Evolutionary conservation across 75 land plant species (phyloP), one percentile per base, ranked within the genome.

Genomic region (Pinus tabuliformis): DNA sequence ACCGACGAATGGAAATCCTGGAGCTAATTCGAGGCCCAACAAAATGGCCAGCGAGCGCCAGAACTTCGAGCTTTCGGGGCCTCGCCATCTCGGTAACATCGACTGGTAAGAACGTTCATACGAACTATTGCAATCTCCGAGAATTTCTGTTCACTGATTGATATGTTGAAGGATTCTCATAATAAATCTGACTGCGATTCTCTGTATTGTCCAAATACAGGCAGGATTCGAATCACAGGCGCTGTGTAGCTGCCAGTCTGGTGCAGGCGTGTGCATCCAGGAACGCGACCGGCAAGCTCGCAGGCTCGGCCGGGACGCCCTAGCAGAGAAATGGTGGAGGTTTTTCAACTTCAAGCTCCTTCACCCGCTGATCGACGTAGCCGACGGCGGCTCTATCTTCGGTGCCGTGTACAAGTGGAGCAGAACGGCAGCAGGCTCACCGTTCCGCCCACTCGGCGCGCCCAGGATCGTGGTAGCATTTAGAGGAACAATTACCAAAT

Each of bases 241-340:
- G 91, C 59, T 86, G 89, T 20, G 77, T 89, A 56, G 82, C 89
- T 49, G 93, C 91, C 9, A 16, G 85, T 65, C 80, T 91, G 30
- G 93, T 91, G 74, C 84, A 85, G 79, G 86, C 54, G 90, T 85
- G 13, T 86, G 86, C 63, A 75, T 89, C 60, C 66, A 83, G 20
- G 91, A 91, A 59, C 79, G 80, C 11, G 93, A 91, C 75, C 82
- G 91, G 65, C 73, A 14, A 77, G 88, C 72, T 76, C 62, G 12
- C 88, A 82, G 90, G 22, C 15, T 24, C 7, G 84, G 75, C 0
- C 15, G 30, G 2, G 75, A 78, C 42, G 83, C 86, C 13, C 82
- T 86, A 65, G 89, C 89, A 17, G 81, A 87, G 42, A 76, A 76
- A 18, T 89, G 91, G 94, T 92, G 94, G 94, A 81, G 77, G 20